Base-by-base conservation (phyloP, 2,329 filamentous ascomycete genomes). In the Penicillium decumbens region DNA sequence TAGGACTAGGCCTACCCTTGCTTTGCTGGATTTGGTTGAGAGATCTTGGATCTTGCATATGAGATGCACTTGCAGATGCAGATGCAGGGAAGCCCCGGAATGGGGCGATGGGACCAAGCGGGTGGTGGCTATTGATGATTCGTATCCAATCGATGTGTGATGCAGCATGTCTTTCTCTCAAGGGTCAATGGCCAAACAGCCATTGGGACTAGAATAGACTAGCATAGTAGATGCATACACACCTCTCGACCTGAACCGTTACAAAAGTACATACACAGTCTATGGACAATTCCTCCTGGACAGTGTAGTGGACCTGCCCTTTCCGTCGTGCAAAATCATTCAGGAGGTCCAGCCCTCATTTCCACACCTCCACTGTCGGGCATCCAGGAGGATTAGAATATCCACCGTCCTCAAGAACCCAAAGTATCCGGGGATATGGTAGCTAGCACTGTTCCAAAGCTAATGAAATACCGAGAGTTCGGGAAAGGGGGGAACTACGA, bases 11-110 rank as follows among this genome's bases (percentile, higher is more conserved):
- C 15, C 28, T 27, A 27, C 30, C 53, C 47, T 51, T 50, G 39
- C 49, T 41, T 51, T 48, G 24, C 42, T 35, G 43, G 42, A 55
- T 49, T 47, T 51, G 49, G 53, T 43, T 44, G 33, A 29, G 30
- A 29, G 43, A 47, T 37, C 33, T 20, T 37, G 33, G 53, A 57
- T 57, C 55, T 55, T 54, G 53, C 55, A 57, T 51, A 47, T 49
- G 43, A 57, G 44, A 29, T 49, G 46, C 43, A 48, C 33, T 45
- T 42, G 44, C 41, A 53, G 33, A 38, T 51, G 53, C 53, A 56
- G 53, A 28, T 27, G 20, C 20, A 23, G 20, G 52, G 47, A 51
- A 50, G 25, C 25, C 53, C 45, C 41, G 45, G 53, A 5, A 44
- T 40, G 45, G 43, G 47, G 20, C 20, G 46, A 53, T 29, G 46